Evolutionary conservation across 177 flowering plant species (phyloP).

Genomic region (Telopea speciosissima): DNA sequence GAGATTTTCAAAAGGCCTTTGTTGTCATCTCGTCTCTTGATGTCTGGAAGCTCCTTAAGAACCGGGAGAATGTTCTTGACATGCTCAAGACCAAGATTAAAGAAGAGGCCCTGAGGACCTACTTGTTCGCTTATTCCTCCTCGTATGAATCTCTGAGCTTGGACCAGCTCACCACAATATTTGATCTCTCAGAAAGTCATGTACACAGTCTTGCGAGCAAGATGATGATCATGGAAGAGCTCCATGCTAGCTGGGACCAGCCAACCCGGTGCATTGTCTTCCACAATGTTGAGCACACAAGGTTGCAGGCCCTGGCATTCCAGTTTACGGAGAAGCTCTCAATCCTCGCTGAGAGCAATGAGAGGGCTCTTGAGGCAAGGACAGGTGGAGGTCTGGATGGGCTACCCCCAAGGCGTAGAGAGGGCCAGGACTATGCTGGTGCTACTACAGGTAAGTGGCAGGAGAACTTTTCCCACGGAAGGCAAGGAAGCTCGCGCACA

Average conservation of each 20-base stretch:
- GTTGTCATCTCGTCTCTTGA: slow-evolving; percentile 68
- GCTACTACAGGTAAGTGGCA: slow-evolving; percentile 59
- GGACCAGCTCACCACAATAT: slow-evolving; percentile 70
- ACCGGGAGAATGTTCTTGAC: slow-evolving; percentile 57
- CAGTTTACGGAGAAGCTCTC: slow-evolving; percentile 73
- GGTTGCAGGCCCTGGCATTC: slow-evolving; percentile 79
- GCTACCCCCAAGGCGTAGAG: slow-evolving; percentile 60
- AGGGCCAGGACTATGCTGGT: slow-evolving; percentile 60
- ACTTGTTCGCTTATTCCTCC: slow-evolving; percentile 63
- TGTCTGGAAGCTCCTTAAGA: slow-evolving; percentile 70
- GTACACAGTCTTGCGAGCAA: slow-evolving; percentile 67
- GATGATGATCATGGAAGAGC: slow-evolving; percentile 90
- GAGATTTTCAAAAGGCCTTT: slow-evolving; percentile 68
- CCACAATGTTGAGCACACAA: slow-evolving; percentile 63
- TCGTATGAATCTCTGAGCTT: slow-evolving; percentile 57
- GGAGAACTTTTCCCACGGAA: slow-evolving; percentile 47
- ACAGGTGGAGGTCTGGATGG: slow-evolving; percentile 74
- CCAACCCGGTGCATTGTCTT: slow-evolving; percentile 65
- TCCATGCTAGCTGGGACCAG: slow-evolving; percentile 94
- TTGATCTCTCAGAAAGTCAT: slow-evolving; percentile 60
- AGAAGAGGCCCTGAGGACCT: slow-evolving; percentile 84
- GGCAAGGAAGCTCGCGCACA: slow-evolving; percentile 48
- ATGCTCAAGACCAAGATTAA: slow-evolving; percentile 75
- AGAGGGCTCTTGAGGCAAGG: slow-evolving; percentile 75
- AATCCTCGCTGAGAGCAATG: slow-evolving; percentile 78